phyloP scores from a whole-genome alignment of 2,329 filamentous ascomycete species.

The Ceratocystis cacaofunesta region DNA sequence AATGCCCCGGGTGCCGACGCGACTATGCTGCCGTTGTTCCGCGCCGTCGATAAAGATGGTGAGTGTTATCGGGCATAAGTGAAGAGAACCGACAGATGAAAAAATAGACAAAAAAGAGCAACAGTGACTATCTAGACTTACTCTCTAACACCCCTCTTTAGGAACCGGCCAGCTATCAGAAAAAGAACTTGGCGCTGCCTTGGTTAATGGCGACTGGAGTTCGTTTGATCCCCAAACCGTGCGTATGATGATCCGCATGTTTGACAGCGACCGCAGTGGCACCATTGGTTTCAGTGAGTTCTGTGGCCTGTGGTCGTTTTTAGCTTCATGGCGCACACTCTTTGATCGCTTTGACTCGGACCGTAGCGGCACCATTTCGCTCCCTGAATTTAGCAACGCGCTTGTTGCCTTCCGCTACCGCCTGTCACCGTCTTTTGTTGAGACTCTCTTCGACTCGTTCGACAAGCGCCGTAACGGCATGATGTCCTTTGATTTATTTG shows the following conservation, averaged over 20 bases:
- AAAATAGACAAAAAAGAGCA: not conserved
- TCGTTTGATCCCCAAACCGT: constrained; percentile 89
- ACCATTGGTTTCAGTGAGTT: constrained; percentile 93
- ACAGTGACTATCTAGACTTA: not conserved
- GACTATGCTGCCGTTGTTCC: constrained; percentile 72
- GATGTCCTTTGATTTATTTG: constrained; percentile 91
- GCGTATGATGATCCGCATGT: constrained; percentile 99
- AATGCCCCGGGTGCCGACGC: constrained; percentile 41
- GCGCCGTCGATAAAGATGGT: constrained; percentile 79
- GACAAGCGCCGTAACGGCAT: constrained; percentile 58
- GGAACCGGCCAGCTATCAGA: constrained; percentile 73
- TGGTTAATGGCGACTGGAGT: constrained; percentile 94
- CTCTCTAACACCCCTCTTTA: constrained; percentile 19
- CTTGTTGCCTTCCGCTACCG: constrained; percentile 88
- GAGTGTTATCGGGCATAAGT: constrained; percentile 21
- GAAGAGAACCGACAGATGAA: not conserved
- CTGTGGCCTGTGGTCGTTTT: constrained; percentile 88
- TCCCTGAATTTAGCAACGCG: constrained; percentile 77
- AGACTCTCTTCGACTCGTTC: constrained; percentile 74
- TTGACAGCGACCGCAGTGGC: constrained; percentile 78
- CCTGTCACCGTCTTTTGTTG: constrained; percentile 68
- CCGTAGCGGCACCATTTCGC: constrained; percentile 69
- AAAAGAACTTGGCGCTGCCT: constrained; percentile 69
- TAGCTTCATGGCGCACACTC: constrained; percentile 82
- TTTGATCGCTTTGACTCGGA: constrained; percentile 94